phyloP scores from a whole-genome alignment of 495 filamentous ascomycete genomes.

The Oleoguttula mirabilis region DNA sequence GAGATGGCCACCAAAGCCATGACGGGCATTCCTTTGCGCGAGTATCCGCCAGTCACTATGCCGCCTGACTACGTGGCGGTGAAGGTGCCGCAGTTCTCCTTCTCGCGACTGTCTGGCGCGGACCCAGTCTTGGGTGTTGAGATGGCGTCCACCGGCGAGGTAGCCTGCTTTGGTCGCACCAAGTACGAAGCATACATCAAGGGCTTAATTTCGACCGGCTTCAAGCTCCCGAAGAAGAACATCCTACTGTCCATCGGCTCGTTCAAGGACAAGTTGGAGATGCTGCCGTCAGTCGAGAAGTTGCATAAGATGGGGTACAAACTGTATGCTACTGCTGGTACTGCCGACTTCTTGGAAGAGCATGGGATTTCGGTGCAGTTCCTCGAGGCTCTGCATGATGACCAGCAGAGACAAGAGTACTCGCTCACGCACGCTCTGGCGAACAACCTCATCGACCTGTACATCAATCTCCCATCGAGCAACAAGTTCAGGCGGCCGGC shows the following conservation, averaged over 20 bases:
- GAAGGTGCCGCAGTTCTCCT: slow-evolving; percentile 97
- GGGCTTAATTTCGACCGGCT: slow-evolving; percentile 86
- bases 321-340: slow-evolving; percentile 89
- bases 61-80: slow-evolving; percentile 81
- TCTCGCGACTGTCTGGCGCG: slow-evolving; percentile 89
- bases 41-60: slow-evolving; percentile 66
- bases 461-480: slow-evolving; percentile 97
- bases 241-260: slow-evolving; percentile 91
- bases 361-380: slow-evolving; percentile 83
- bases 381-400: slow-evolving; percentile 64
- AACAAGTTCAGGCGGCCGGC: slow-evolving; percentile 91
- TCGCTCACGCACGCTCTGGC: slow-evolving; percentile 89
- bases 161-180: slow-evolving; percentile 88
- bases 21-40: slow-evolving; percentile 65
- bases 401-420: slow-evolving; percentile 87
- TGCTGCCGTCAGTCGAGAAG: slow-evolving; percentile 85
- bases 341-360: slow-evolving; percentile 87
- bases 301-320: slow-evolving; percentile 82
- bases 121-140: slow-evolving; percentile 96
- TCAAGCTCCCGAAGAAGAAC: slow-evolving; percentile 90
- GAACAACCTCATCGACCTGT: slow-evolving; percentile 94
- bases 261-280: slow-evolving; percentile 94
- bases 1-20: slow-evolving; percentile 99
- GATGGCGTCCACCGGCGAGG: slow-evolving; percentile 98
- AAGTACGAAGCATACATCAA: slow-evolving; percentile 98